Percentiles rank a stretch among this genome's conserved stretches.
phyloP scores from a whole-genome alignment of 2,329 filamentous ascomycete genomes.

The Escovopsis sp. region DNA sequence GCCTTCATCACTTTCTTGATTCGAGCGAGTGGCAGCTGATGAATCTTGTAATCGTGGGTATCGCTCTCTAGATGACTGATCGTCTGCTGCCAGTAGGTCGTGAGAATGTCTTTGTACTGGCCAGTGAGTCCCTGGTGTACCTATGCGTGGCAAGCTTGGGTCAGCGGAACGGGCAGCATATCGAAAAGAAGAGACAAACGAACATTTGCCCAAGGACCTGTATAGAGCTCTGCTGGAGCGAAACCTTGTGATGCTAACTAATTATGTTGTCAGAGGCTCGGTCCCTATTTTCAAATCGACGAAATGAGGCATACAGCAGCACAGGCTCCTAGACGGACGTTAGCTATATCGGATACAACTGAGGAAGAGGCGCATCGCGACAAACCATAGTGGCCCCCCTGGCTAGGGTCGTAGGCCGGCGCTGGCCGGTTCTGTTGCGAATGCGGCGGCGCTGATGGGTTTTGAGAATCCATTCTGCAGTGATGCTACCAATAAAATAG shows the following conservation, averaged over 20 bases:
- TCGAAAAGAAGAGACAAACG: constrained; percentile 34
- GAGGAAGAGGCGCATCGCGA: background rate
- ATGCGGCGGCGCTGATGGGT: constrained; percentile 36
- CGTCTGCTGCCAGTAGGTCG: constrained; percentile 98
- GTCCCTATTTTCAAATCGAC: background rate
- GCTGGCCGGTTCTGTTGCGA: constrained; percentile 43
- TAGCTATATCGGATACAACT: constrained; percentile 1
- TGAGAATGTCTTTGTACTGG: constrained; percentile 90
- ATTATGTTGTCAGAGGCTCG: constrained; percentile 12
- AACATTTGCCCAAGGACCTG: constrained; percentile 90
- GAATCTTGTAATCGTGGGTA: constrained; percentile 95
- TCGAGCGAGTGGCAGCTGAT: constrained; percentile 88
- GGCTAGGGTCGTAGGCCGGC: constrained; percentile 56
- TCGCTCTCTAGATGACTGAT: constrained; percentile 92
- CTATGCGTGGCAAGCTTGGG: constrained; percentile 26
- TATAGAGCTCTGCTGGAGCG: constrained; percentile 86
- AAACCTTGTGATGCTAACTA: constrained; percentile 78
- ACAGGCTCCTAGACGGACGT: constrained; percentile 27
- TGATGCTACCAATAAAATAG: background rate
- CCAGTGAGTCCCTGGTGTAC: constrained; percentile 90
- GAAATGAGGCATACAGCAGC: constrained; percentile 23
- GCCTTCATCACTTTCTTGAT: constrained; percentile 99
- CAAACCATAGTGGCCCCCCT: constrained; percentile 68
- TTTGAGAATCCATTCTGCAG: constrained; percentile 24
- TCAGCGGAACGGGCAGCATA: background rate